phyloP scores from a whole-genome alignment of 2,329 filamentous ascomycete genomes.

The Microascus cirrosus region DNA sequence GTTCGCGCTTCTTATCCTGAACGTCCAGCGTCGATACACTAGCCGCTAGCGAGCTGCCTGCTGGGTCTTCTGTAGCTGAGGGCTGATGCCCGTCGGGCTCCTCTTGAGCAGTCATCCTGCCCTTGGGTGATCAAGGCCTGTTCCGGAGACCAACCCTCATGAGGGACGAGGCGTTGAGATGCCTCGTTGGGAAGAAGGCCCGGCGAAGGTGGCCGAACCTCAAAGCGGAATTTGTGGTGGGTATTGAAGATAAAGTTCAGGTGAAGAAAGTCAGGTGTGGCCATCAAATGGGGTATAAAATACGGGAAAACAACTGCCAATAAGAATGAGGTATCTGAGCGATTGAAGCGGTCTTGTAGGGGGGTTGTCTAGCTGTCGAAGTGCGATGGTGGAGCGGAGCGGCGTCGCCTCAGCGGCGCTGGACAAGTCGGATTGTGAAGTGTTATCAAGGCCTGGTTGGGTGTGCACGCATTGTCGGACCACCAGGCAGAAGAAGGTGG shows the following conservation, averaged over 20 bases:
- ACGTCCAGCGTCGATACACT: background rate
- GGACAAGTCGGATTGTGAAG: background rate
- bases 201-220: no score
- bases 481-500: background rate
- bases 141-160: background rate
- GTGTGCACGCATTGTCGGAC: background rate
- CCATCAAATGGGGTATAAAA: no score
- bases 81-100: background rate
- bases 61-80: background rate
- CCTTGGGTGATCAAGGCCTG: background rate
- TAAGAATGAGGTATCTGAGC: no score
- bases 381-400: no score
- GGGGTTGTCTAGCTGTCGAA: no score
- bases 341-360: no score
- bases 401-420: no score
- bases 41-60: background rate
- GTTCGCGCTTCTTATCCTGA: background rate
- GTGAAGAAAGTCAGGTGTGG: no score
- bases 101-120: background rate
- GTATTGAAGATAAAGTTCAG: no score
- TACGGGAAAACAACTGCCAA: no score
- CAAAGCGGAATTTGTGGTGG: no score
- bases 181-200: background rate
- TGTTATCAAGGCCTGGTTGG: background rate
- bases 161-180: background rate